Conservation (phyloP, 2,329 filamentous ascomycete species). For the Aspergillus sp. region DNA sequence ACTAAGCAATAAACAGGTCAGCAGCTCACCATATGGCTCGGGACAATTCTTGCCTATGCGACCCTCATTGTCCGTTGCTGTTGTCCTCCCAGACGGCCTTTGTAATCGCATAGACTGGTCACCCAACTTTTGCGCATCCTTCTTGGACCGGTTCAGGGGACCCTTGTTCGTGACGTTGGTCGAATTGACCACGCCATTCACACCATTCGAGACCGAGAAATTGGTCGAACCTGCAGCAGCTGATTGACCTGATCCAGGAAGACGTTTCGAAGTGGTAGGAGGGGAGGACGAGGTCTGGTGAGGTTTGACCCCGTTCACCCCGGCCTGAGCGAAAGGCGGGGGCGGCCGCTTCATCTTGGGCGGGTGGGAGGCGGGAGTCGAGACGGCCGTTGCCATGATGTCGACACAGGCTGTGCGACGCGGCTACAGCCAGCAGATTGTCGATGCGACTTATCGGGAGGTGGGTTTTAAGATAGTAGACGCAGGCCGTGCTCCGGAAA, state of each 20-base stretch:
- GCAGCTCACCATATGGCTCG: constrained; percentile 42
- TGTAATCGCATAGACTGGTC: constrained; percentile 29
- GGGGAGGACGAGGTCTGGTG: constrained; percentile 58
- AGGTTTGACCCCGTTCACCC: constrained; percentile 53
- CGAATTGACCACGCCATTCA: constrained; percentile 25
- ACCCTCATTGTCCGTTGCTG: constrained; percentile 26
- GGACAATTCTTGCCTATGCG: constrained; percentile 33
- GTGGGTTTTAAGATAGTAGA: constrained; percentile 19
- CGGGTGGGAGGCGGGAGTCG: constrained; percentile 39
- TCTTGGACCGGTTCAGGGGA: constrained; percentile 50
- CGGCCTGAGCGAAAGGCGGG: constrained; percentile 60
- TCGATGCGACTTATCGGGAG: constrained; percentile 21
- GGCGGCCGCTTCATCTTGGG: constrained; percentile 65
- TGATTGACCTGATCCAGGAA: constrained; percentile 51
- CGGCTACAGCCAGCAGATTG: constrained; percentile 10
- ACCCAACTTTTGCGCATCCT: constrained; percentile 47
- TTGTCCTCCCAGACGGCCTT: constrained; percentile 29
- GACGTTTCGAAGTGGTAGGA: constrained; percentile 50
- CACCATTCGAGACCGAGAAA: constrained; percentile 41
- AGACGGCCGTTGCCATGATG: constrained; percentile 42
- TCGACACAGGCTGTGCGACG: constrained; percentile 15
- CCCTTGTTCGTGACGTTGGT: constrained; percentile 19
- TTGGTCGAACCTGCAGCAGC: constrained; percentile 38
- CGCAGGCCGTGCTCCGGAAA: constrained; percentile 28
- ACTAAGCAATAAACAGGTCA: constrained; percentile 6